phyloP scores from a whole-genome alignment of 2,329 filamentous ascomycete genomes.

The Cercospora brassicicola region DNA sequence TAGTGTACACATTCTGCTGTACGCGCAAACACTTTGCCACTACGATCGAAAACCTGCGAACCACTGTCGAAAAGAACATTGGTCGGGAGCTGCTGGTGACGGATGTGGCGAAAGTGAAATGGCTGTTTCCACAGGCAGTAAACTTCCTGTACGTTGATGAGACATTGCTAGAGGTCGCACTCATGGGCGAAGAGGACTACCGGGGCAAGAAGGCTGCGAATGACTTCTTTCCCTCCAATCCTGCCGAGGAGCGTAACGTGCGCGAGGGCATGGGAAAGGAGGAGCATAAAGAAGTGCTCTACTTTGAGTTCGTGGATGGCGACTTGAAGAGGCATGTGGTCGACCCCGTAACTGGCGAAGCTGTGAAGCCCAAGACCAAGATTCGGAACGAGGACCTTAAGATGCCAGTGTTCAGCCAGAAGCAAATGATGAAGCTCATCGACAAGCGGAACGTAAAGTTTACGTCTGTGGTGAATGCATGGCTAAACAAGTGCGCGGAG shows the following conservation, averaged over 20 bases:
- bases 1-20: slow-evolving; percentile 93
- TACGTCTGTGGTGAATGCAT: slow-evolving; percentile 69
- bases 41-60: slow-evolving; percentile 83
- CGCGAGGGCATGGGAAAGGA: slow-evolving; percentile 40
- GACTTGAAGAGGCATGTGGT: slow-evolving; percentile 80
- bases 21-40: slow-evolving; percentile 90
- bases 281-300: slow-evolving; percentile 63
- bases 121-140: slow-evolving; percentile 73
- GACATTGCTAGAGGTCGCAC: slow-evolving; percentile 74
- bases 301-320: slow-evolving; percentile 91
- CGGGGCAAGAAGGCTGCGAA: slow-evolving; percentile 60
- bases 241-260: slow-evolving; percentile 38
- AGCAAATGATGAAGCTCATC: slow-evolving; percentile 85
- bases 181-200: slow-evolving; percentile 67
- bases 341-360: slow-evolving; percentile 70
- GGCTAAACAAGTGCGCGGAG: slow-evolving; percentile 70
- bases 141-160: slow-evolving; percentile 87
- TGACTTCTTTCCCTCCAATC: slow-evolving; percentile 50
- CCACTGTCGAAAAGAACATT: slow-evolving; percentile 80
- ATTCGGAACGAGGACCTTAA: slow-evolving; percentile 77
- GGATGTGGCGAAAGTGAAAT: slow-evolving; percentile 80
- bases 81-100: slow-evolving; percentile 68
- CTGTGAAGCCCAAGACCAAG: slow-evolving; percentile 65
- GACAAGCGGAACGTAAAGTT: slow-evolving; percentile 89
- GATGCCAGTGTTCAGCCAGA: slow-evolving; percentile 90